Base-by-base conservation (phyloP, 1,139 yeast species). In the Hyphopichia khmerensis region DNA sequence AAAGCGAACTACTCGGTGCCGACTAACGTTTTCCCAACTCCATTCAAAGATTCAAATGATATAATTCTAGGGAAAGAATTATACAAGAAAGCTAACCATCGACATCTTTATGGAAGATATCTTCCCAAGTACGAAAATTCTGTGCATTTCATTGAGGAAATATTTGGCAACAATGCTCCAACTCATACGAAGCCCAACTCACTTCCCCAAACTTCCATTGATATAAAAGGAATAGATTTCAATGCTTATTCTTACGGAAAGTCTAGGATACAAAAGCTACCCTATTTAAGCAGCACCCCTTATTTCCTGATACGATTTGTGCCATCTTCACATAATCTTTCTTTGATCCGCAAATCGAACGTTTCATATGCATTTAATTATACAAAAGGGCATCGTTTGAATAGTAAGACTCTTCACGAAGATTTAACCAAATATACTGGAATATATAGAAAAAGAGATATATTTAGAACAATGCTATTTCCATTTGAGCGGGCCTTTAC, bases 141-240 rank as follows among this genome's bases (percentile, higher is more conserved):
- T 5, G 11, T 16, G 15, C 14, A 32, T 11, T 32, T 32, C 17
- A 32, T 32, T 6, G 6, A 17, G n/a, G 6, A 17, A 13, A 32
- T 21, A 18, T 18, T 6, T 11, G n/a, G 14, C n/a, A 16, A 16
- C 5, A 32, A 17, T 8, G 21, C 5, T 6, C 23, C 34, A 9
- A 16, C 5, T 18, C 34, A 32, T 17, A 32, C 34, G 17, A 32
- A 6, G 9, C 23, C 43, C 5, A 35, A 47, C 16, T 15, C 18
- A 5, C 54, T 69, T 14, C 76, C 77, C 1, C 42, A 36, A 17
- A 30, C 38, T 2, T 56, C 65, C 3, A 59, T 66, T 1, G 76
- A 73, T 41, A 72, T 73, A 26, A 58, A 55, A 36, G 79, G 79
- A 2, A 56, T 72, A 2, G 75, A 69, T 44, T 46, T 51, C 3